Base-by-base conservation (phyloP, 345 rosid genomes). In the Trapa bicornis region DNA sequence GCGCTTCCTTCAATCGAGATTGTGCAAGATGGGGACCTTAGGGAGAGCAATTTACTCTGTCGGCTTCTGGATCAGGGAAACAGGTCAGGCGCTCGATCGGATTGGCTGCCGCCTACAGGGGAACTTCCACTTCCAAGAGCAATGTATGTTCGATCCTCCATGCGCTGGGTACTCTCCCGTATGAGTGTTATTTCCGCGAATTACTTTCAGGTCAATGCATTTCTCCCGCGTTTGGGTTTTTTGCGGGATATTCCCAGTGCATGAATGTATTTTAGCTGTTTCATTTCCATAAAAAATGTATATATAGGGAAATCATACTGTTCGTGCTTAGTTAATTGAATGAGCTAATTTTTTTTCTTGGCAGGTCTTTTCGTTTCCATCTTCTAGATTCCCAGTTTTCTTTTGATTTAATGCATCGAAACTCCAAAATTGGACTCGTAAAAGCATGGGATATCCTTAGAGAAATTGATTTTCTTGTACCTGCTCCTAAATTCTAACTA, bases 11-110 rank as follows among this genome's bases (percentile, higher is more conserved):
- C 17, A 39, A 52, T 47, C 41, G 47, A 69, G 65, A 32, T 11
- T 42, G 48, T 42, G 4, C 61, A 50, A 74, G 67, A 93, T 93
- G 99, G 96, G 96, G 73, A 93, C 89, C 70, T 81, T 93, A 15
- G 96, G 97, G 4, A 77, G 78, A 84, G 96, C 97, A 57, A 73
- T 90, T 60, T 90, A 93, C 89, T 75, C 91, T 67, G 88, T 91
- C 22, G 96, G 96, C 50, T 88, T 93, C 76, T 93, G 99, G 97
- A 83, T 93, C 79, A 87, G 99, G 68, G 97, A 93, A 85, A 84
- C 89, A 5, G 96, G 98, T 37, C 96, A 88, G 58, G 97, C 98
- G 57, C 83, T 93, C 66, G 92, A 88, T 85, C 96, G 95, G 50
- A 92, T 93, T 64, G 97, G 97, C 63, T 84, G 89, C 77, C 92